Base-by-base conservation (phyloP, 345 rosid genomes). In the Sonneratia alba region DNA sequence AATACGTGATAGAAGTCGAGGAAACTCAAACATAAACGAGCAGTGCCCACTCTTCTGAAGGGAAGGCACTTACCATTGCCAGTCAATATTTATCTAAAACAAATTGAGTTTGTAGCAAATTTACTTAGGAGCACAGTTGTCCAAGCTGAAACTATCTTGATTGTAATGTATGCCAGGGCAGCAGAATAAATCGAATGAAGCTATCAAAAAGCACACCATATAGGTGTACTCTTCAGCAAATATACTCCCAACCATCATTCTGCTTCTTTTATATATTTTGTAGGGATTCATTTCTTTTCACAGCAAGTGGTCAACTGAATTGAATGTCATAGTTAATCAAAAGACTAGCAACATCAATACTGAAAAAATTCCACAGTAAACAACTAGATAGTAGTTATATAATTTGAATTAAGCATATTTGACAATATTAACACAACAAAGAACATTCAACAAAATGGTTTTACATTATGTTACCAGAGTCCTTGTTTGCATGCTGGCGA, bases 401-500 rank as follows among this genome's bases (percentile, higher is more conserved):
- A 9, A n/a, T 57, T 57, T n/a, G 13, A 57, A 57, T 56, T n/a
- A 22, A 6, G 27, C 32, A n/a, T 57, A 12, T n/a, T 19, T 57
- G 63, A 22, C 32, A 57, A 57, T 9, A n/a, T n/a, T 22, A 7
- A 7, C 32, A 27, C 32, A 55, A 70, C 45, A 36, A 47, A 34
- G 8, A 38, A 19, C 37, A 3, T 1, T 69, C 22, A 37, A 66
- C 61, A 72, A 13, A 14, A 22, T 43, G 70, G 67, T 66, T 47
- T n/a, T 2, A 51, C 49, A 34, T n/a, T 66, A 21, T 43, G 71
- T 79, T 76, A 91, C 98, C 92, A 36, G 77, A 73, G 73, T 88
- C 91, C 78, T 79, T 83, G 83, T 79, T 88, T 36, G 96, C 96
- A 79, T 87, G 97, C 78, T 89, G 85, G 24, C 85, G 77, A 1